These are phyloP conservation scores for Raddia guianensis DNA, from an alignment of 176 grass and related monocot genomes.

Conservation along the genomic window DNA sequence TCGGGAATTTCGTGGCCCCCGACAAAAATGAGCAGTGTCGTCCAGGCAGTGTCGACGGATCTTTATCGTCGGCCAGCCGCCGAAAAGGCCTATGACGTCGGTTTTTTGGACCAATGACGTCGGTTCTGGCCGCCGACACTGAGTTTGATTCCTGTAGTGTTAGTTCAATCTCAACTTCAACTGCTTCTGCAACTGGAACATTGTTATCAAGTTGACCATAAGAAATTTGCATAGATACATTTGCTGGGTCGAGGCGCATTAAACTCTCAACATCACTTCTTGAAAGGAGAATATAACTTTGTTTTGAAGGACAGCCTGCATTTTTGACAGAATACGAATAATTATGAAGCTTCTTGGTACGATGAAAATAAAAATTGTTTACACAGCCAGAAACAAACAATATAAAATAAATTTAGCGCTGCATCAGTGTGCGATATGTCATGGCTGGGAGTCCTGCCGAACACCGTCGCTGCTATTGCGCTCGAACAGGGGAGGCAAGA, in stretches of 20 bases:
- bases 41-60: too few relatives aligned
- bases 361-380: neutral
- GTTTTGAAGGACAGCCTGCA: constrained; percentile 95
- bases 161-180: constrained; percentile 87
- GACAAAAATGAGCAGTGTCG: too few relatives aligned
- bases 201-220: constrained; percentile 52
- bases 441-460: too few relatives aligned
- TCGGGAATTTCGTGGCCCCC: too few relatives aligned
- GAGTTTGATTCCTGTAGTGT: too few relatives aligned
- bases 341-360: constrained; percentile 11
- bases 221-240: constrained; percentile 66
- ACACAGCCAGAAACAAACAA: neutral
- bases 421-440: neutral
- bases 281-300: constrained; percentile 94
- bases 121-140: too few relatives aligned
- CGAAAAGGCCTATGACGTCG: too few relatives aligned
- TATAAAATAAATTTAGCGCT: neutral
- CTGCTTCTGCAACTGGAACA: constrained; percentile 61
- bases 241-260: constrained; percentile 85
- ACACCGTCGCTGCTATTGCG: too few relatives aligned
- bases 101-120: too few relatives aligned
- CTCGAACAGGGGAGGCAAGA: too few relatives aligned
- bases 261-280: constrained; percentile 94
- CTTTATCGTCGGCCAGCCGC: too few relatives aligned
- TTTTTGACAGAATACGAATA: constrained; percentile 46